Evolutionary conservation across 805 yeast species (phyloP), one percentile per base, ranked within the genome.

Genomic region (Groenewaldozyma tartarivorans): DNA sequence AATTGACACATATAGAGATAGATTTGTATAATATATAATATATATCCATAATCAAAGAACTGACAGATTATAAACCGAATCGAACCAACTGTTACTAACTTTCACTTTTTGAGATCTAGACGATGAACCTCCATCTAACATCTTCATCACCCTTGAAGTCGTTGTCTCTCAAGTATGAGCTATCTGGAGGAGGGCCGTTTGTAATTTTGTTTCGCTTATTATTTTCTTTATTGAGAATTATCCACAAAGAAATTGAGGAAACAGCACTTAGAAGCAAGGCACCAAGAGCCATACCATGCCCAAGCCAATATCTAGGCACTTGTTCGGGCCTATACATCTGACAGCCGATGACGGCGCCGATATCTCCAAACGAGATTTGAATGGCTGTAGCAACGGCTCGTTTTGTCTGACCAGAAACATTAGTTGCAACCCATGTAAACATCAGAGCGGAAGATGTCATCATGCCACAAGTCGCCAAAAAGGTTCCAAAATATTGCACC

Each of bases 381-480:
- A 33, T 6, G 9, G 36, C 36, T n/a, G 22, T 15, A 18, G 36
- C 36, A 18, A 33, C 36, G 9, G 36, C 22, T 33, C 36, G 6
- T 19, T 33, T 33, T 9, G 36, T 19, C n/a, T 15, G 18, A 17
- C 36, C 22, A n/a, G 36, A 19, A 15, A 33, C 22, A 19, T 15
- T 17, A 33, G 20, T 33, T 9, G 36, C 36, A n/a, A 33, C 36
- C 36, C 36, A 33, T 9, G 36, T 19, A 17, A 33, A 17, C 20
- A 33, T 33, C 21, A 33, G 36, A 9, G 20, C 22, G 6, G 22
- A 17, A n/a, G 22, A 20, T n/a, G 36, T 15, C 20, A 33, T 17
- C 22, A 19, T 19, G n/a, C 36, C 36, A 17, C 20, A 17, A n/a
- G 36, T 9, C 7, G 22, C 22, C 9, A 33, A 33, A 17, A 33